Conservation (phyloP, 2,329 filamentous ascomycete species). For the Cladosporium phlei region DNA sequence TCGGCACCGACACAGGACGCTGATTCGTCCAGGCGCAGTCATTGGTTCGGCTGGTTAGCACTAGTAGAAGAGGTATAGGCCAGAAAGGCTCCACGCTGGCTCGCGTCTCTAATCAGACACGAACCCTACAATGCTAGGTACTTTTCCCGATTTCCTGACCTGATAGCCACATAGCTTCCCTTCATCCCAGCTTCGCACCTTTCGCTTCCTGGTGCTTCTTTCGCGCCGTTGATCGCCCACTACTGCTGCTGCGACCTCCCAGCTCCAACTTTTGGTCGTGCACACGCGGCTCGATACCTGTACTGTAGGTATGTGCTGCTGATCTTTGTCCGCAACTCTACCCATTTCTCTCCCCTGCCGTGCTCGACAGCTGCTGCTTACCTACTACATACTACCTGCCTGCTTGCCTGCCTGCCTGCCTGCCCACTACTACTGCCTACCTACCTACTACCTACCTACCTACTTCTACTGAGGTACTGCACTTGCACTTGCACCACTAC, state of each 20-base stretch:
- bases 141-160: too few species aligned
- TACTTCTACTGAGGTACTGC: too few species aligned
- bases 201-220: conserved; percentile 3
- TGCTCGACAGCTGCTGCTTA: too few species aligned
- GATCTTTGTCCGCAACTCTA: not conserved
- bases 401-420: not conserved
- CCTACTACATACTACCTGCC: not conserved
- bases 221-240: conserved; percentile 9
- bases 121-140: too few species aligned
- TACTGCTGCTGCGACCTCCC: not conserved
- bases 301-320: too few species aligned
- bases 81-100: too few species aligned
- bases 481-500: too few species aligned
- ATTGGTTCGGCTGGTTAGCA: conserved; percentile 9
- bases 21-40: conserved; percentile 3
- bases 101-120: too few species aligned
- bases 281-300: conserved; percentile 7
- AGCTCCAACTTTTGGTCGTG: not conserved
- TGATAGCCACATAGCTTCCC: not conserved
- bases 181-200: too few species aligned
- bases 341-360: not conserved
- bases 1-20: not conserved
- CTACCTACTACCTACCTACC: too few species aligned
- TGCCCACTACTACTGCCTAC: not conserved
- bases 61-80: not conserved